Conservation (phyloP, 2,329 filamentous ascomycete genomes). For the Cordyceps militaris region DNA sequence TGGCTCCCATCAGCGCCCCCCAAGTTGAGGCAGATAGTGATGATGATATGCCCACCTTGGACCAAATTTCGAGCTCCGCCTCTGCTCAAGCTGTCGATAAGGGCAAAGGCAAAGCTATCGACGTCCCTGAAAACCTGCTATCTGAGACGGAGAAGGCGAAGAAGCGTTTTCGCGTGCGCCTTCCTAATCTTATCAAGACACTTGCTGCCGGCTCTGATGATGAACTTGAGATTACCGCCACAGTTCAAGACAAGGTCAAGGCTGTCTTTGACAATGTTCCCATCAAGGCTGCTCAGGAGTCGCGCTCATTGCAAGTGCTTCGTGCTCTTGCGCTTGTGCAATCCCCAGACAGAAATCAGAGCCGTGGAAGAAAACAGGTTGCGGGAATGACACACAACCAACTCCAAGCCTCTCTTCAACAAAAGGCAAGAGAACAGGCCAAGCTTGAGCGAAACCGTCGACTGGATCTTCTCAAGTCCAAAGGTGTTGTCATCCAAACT, state of each 20-base stretch:
- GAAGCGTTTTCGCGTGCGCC: constrained; percentile 44
- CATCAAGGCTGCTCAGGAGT: constrained; percentile 53
- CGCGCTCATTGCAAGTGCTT: constrained; percentile 58
- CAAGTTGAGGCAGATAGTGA: constrained; percentile 21
- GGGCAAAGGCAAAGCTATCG: constrained; percentile 51
- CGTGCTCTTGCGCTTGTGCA: constrained; percentile 67
- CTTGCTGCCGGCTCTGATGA: constrained; percentile 44
- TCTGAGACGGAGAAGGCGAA: constrained; percentile 27
- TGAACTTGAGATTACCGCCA: constrained; percentile 55
- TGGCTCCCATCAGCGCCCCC: constrained; percentile 9
- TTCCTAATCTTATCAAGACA: constrained; percentile 36
- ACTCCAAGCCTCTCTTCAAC: constrained; percentile 60
- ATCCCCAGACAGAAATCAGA: constrained; percentile 48
- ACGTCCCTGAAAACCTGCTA: constrained; percentile 14
- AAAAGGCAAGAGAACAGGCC: constrained; percentile 73
- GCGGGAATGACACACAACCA: constrained; percentile 60
- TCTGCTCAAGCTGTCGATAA: constrained; percentile 39
- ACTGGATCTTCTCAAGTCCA: constrained; percentile 67
- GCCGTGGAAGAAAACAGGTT: constrained; percentile 34
- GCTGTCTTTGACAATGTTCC: constrained; percentile 66
- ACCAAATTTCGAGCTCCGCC: constrained; percentile 24
- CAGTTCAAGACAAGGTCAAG: constrained; percentile 45
- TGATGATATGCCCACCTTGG: constrained; percentile 31
- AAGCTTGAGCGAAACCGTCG: constrained; percentile 68
- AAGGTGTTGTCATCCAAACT: constrained; percentile 75